A percentile compares a stretch with the other conserved stretches of the same genome.
Evolutionary conservation across 208 protist species (phyloP).

Genomic region (Crithidia acanthocephali): DNA sequence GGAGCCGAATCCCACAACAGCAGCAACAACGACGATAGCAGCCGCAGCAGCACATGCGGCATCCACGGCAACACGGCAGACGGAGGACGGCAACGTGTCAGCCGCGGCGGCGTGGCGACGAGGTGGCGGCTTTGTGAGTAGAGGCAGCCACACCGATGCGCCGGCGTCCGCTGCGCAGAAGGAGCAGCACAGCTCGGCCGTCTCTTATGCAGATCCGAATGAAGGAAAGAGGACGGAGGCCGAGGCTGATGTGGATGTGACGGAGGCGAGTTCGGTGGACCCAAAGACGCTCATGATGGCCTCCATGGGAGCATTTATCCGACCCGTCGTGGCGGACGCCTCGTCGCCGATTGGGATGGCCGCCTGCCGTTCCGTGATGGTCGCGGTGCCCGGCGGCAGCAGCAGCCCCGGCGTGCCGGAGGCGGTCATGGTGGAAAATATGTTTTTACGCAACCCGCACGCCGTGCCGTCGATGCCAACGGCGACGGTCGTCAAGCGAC

Average conservation of each 20-base stretch:
- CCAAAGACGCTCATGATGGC: slow-evolving; percentile 43
- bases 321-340: slow-evolving; percentile 35
- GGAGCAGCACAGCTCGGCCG: neutral
- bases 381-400: slow-evolving; percentile 22
- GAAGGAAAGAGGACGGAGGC: no score
- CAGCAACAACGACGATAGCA: no score
- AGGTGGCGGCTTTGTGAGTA: neutral
- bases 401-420: slow-evolving; percentile 38
- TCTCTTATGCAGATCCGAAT: no score
- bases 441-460: slow-evolving; percentile 33
- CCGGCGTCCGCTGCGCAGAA: neutral
- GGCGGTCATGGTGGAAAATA: slow-evolving; percentile 37
- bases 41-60: no score
- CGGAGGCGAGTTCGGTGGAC: slow-evolving; percentile 5
- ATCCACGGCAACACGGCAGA: no score
- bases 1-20: no score
- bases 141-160: neutral
- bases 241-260: neutral
- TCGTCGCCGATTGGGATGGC: slow-evolving; percentile 24
- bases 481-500: slow-evolving; percentile 2
- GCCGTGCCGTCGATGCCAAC: slow-evolving; percentile 4
- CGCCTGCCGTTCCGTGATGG: slow-evolving; percentile 35
- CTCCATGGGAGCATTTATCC: slow-evolving; percentile 39
- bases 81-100: slow-evolving; percentile 10
- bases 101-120: slow-evolving; percentile 5